phyloP scores from a whole-genome alignment of 2,329 filamentous ascomycete genomes.

The Monosporascus ibericus region DNA sequence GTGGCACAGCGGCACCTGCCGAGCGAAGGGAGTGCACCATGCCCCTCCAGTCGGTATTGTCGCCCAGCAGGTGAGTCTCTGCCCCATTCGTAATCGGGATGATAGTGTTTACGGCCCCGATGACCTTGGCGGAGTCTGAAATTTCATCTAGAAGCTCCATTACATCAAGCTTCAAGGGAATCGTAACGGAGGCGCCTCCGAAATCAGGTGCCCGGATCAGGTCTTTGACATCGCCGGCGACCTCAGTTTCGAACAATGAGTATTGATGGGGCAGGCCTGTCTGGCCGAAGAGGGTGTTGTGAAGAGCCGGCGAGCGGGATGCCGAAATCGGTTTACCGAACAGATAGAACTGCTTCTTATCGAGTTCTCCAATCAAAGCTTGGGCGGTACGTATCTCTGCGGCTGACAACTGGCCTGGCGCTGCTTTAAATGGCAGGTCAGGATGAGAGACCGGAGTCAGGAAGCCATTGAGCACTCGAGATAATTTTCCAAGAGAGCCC shows the following conservation, averaged over 20 bases:
- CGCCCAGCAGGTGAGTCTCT: conserved; percentile 60
- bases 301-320: conserved; percentile 80
- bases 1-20: conserved; percentile 54
- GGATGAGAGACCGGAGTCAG: conserved; percentile 93
- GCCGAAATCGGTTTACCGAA: conserved; percentile 80
- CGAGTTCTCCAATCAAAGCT: conserved; percentile 71
- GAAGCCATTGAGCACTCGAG: conserved; percentile 84
- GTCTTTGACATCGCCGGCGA: conserved; percentile 51
- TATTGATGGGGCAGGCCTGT: conserved; percentile 85
- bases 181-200: conserved; percentile 91
- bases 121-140: conserved; percentile 69
- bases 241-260: conserved; percentile 65
- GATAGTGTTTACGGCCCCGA: conserved; percentile 94
- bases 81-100: conserved; percentile 49
- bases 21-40: conserved; percentile 76
- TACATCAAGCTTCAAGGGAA: conserved; percentile 87
- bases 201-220: conserved; percentile 69
- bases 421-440: conserved; percentile 82
- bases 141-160: conserved; percentile 76
- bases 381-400: conserved; percentile 78
- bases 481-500: conserved; percentile 81
- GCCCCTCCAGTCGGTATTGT: conserved; percentile 94
- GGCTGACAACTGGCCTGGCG: conserved; percentile 87
- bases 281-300: conserved; percentile 75
- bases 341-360: conserved; percentile 72